These are phyloP conservation scores for Sugiyamaella paludigena DNA, from an alignment of 1,139 yeast species.

Conservation along the genomic window DNA sequence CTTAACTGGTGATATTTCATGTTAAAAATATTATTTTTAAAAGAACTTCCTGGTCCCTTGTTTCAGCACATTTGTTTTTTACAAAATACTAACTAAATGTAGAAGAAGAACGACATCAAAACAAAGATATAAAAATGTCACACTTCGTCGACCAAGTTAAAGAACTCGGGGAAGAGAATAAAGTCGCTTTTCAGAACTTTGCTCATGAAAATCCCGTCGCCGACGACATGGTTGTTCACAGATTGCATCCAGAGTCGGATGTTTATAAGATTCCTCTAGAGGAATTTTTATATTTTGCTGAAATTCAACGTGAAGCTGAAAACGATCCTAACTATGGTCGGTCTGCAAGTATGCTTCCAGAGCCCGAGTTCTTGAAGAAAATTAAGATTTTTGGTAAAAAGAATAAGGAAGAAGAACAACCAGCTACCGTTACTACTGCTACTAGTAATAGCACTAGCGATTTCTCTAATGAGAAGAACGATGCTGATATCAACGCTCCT, in stretches of 20 bases:
- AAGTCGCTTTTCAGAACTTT: constrained; percentile 17
- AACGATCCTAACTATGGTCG: constrained; percentile 22
- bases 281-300: constrained; percentile 35
- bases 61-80: too few species aligned
- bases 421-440: background rate
- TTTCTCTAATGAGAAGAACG: background rate
- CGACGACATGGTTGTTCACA: constrained; percentile 7
- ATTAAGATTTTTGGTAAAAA: constrained; percentile 19
- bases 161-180: constrained; percentile 18
- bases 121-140: too few species aligned
- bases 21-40: too few species aligned
- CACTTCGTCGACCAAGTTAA: background rate
- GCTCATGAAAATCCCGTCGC: constrained; percentile 15
- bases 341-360: constrained; percentile 1
- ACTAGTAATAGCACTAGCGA: background rate
- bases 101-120: too few species aligned
- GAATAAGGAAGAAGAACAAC: constrained; percentile 6
- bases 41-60: too few species aligned
- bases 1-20: too few species aligned
- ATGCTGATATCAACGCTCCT: background rate
- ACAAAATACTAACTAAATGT: too few species aligned
- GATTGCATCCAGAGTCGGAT: constrained; percentile 15
- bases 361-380: constrained; percentile 12
- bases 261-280: constrained; percentile 30
- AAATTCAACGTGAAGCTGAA: constrained; percentile 35